Base-by-base conservation (phyloP, 306 rosid genomes). In the Amphicarpaea edgeworthii region DNA sequence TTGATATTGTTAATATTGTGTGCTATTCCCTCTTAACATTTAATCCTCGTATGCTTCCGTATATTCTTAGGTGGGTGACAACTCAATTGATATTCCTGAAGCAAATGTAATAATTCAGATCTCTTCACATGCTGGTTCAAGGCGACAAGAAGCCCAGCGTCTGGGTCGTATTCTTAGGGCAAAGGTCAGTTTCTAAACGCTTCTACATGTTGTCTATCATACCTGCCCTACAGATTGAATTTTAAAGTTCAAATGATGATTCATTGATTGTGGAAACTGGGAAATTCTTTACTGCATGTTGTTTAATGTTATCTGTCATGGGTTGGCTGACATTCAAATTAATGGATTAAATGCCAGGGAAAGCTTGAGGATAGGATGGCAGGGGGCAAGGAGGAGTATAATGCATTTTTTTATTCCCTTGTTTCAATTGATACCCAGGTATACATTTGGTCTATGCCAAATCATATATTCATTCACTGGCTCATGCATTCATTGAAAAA, bases 131-230 rank as follows among this genome's bases (percentile, higher is more conserved):
- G 98, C 98, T 68, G 98, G 96, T 70, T 94, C 98, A 82, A 94
- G 98, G 78, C 94, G 98, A 85, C 98, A 94, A 83, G 98, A 93
- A 83, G 98, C 97, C 73, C 98, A 94, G 59, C 98, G 98, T 78
- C 86, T 94, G 67, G 98, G 98, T 61, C 97, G 96, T 88, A 94
- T 94, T 94, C 97, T 94, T 77, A 88, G 98, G 88, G 98, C 98
- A 28, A 94, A 94, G 95, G 98, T 88, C 71, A 61, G 87, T 83
- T 71, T 82, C 77, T 73, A 54, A 68, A 72, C 2, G 40, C 38
- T 66, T 32, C 17, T 0, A 8, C 32, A 37, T 24, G 5, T 26
- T 70, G 63, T 53, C 24, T 23, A 12, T 55, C 70, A 73, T 37
- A 47, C 63, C 17, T 24, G 20, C 32, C 67, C 20, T 55, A 45